Percentiles rank a stretch among this genome's conserved stretches.
Conservation (phyloP, 106 monocot species). For the Hemerocallis citrina region DNA sequence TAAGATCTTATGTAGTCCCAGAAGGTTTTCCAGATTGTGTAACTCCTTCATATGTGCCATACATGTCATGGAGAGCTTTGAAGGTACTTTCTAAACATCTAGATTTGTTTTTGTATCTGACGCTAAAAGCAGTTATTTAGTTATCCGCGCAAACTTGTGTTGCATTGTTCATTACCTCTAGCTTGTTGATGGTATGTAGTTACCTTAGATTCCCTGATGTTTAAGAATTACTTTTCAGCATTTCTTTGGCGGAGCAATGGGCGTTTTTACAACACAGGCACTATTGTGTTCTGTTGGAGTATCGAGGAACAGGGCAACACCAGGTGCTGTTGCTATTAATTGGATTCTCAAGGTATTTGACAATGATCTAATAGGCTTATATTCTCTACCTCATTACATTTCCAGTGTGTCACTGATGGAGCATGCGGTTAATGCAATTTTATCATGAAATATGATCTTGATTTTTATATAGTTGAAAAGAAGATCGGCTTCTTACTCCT, state of each 20-base stretch:
- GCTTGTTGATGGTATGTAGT: neutral
- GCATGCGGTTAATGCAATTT: no score
- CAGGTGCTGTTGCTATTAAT: conserved; percentile 97
- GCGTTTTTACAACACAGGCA: conserved; percentile 85
- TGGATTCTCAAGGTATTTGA: conserved; percentile 99
- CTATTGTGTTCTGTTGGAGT: conserved; percentile 89
- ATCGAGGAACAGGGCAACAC: conserved; percentile 56
- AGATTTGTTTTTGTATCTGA: neutral
- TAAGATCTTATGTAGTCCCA: conserved; percentile 94
- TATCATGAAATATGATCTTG: no score
- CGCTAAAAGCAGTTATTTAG: neutral
- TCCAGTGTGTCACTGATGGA: no score
- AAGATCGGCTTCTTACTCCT: no score
- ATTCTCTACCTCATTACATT: no score
- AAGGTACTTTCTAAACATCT: conserved; percentile 39
- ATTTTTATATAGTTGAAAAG: no score
- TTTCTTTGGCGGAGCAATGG: conserved; percentile 99
- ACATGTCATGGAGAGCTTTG: conserved; percentile 99
- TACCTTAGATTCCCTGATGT: neutral
- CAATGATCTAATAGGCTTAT: no score
- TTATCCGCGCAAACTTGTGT: neutral
- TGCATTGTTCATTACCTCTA: neutral
- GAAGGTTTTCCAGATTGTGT: conserved; percentile 99
- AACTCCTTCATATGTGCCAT: conserved; percentile 96
- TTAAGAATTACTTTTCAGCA: conserved; percentile 37